Percentiles rank a stretch among this genome's conserved stretches.
Conservation (phyloP, 768 basidiomycete genomes). For the Artomyces pyxidatus region DNA sequence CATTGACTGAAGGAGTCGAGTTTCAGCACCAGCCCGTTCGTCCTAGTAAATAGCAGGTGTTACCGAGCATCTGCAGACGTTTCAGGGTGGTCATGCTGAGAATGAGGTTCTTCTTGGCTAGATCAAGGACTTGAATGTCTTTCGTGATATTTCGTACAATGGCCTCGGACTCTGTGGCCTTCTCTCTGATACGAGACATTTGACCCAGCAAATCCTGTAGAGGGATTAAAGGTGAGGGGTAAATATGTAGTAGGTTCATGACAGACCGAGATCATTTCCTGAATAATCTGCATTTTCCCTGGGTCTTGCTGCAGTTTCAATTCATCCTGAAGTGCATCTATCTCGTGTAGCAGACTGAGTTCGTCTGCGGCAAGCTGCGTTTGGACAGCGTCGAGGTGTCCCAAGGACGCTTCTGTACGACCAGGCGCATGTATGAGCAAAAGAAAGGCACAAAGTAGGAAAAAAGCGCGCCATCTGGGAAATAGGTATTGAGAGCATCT, state of each 20-base stretch:
- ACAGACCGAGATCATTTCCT: constrained; percentile 91
- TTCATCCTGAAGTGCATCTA: constrained; percentile 57
- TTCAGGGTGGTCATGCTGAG: constrained; percentile 85
- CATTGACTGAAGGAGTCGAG: constrained; percentile 50
- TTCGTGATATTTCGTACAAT: constrained; percentile 93
- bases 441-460: not conserved
- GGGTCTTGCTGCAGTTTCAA: constrained; percentile 76
- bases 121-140: constrained; percentile 91
- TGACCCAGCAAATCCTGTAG: constrained; percentile 84
- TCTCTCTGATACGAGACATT: constrained; percentile 93
- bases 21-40: too few species aligned
- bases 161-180: constrained; percentile 94
- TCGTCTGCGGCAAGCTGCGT: constrained; percentile 62
- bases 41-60: constrained; percentile 18
- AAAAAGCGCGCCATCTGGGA: constrained; percentile 64
- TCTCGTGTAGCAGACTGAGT: constrained; percentile 60
- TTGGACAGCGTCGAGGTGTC: constrained; percentile 64
- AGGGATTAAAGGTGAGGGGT: not conserved
- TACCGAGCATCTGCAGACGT: constrained; percentile 90
- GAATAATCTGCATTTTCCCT: constrained; percentile 82
- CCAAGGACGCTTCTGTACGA: constrained; percentile 63
- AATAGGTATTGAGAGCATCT: constrained; percentile 54
- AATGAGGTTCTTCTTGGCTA: constrained; percentile 89
- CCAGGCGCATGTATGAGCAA: not conserved
- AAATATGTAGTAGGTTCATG: not conserved